A percentile compares a stretch with the other conserved stretches of the same genome.
Evolutionary conservation across 2,329 filamentous ascomycete genomes (phyloP).

Genomic region (Trichoderma sp.): DNA sequence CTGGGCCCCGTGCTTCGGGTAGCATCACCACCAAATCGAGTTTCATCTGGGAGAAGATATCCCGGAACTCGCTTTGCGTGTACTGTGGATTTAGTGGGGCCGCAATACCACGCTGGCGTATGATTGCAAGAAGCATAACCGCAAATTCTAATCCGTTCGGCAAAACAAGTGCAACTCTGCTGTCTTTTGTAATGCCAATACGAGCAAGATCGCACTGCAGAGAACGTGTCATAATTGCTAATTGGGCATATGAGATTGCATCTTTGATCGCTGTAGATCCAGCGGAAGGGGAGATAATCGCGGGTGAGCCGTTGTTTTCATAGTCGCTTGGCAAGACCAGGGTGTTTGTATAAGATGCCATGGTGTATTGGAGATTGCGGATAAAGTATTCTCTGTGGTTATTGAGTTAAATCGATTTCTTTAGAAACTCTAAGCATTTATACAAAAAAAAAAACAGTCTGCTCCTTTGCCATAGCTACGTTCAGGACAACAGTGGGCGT

Average conservation of each 20-base stretch:
- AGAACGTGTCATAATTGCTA: not conserved
- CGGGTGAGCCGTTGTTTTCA: not conserved
- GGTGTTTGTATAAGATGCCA: not conserved
- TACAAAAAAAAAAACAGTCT: no score
- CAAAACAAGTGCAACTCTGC: not conserved
- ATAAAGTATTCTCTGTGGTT: not conserved
- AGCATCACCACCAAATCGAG: not conserved
- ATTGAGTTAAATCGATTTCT: not conserved
- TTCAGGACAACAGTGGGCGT: not conserved
- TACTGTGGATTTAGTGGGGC: not conserved
- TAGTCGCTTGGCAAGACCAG: not conserved
- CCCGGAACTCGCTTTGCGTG: not conserved
- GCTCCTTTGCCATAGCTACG: not conserved
- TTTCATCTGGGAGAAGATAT: not conserved
- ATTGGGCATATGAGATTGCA: not conserved
- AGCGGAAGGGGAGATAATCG: not conserved
- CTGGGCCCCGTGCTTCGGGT: not conserved
- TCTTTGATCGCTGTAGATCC: not conserved
- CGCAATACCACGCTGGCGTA: not conserved
- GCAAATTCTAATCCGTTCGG: not conserved
- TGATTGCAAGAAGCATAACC: not conserved
- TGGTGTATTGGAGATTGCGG: not conserved
- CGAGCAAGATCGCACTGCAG: not conserved
- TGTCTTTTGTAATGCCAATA: not conserved
- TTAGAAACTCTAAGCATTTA: not conserved